Base-by-base conservation (phyloP, 129 eudicot genomes). In the Calendula officinalis region DNA sequence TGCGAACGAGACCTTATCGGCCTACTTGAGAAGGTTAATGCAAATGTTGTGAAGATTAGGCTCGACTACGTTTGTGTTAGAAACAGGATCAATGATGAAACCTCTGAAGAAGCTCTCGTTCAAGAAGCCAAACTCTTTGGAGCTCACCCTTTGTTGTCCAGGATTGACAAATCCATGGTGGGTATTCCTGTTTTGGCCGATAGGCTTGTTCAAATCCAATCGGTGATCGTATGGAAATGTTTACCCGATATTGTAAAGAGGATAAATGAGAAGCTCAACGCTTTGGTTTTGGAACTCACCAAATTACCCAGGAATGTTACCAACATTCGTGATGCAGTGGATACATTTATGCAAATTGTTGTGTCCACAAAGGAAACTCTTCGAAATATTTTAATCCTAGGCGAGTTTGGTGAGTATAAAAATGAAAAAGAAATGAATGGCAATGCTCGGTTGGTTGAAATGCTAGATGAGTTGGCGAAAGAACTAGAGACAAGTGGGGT, bases 171-270 rank as follows among this genome's bases (percentile, higher is more conserved):
- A 8, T 38, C 52, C 0, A 67, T 67, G 55, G 50, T 67, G 16
- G 73, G 64, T 38, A 57, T 56, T 22, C 72, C 72, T n/a, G 60
- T 17, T 27, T 52, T 52, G 49, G 71, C 71, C 16, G 10, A 14
- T 3, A 52, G 35, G 35, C 36, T 66, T 12, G 62, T 67, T 6
- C 33, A 67, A 11, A 54, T 67, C 15, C 72, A 67, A 15, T 44
- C 54, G 0, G 32, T 12, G 14, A 67, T 54, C 8, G 55, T 67
- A 2, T 40, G 43, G 4, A 67, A 54, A 30, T 55, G 64, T 45
- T 54, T 67, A 5, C 64, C 72, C 2, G 72, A 55, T 7, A 52
- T 67, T 8, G 64, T 64, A 14, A 64, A 37, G 44, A 64, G 2
- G 59, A 35, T 47, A 7, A 49, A 48, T 7, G 58, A 64, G 35